Evolutionary conservation across 2,329 filamentous ascomycete species (phyloP).

Genomic region (Pseudogymnoascus sp.): DNA sequence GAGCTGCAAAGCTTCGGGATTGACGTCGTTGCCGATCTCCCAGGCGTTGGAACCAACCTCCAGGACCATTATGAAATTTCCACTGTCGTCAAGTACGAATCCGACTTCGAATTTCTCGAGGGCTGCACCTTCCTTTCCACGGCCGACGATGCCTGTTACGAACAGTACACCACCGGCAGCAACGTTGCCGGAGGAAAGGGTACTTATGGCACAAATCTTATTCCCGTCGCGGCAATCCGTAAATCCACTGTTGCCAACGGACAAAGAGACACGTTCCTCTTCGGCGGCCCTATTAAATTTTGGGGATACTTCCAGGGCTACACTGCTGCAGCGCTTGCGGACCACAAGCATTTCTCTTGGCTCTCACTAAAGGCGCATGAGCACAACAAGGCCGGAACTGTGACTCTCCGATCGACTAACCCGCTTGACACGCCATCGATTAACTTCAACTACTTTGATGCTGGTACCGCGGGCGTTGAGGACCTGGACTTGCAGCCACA

Average conservation of each 20-base stretch:
- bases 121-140: conserved; percentile 28
- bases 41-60: conserved; percentile 50
- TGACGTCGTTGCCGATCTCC: conserved; percentile 42
- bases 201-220: conserved; percentile 36
- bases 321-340: conserved; percentile 28
- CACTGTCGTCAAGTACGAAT: conserved; percentile 33
- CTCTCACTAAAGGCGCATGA: conserved; percentile 52
- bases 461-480: conserved; percentile 7
- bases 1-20: conserved; percentile 36
- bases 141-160: conserved; percentile 29
- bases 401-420: conserved; percentile 50
- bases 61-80: conserved; percentile 45
- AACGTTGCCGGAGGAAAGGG: conserved; percentile 16
- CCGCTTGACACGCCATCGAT: conserved; percentile 56
- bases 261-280: conserved; percentile 31
- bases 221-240: conserved; percentile 31
- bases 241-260: conserved; percentile 27
- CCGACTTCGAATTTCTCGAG: conserved; percentile 29
- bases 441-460: conserved; percentile 48
- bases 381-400: conserved; percentile 51
- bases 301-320: conserved; percentile 36
- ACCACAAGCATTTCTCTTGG: conserved; percentile 30
- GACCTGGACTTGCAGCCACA: conserved; percentile 11
- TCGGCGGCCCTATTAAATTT: conserved; percentile 23
- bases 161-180: conserved; percentile 16